Percentiles rank a stretch among this genome's conserved stretches.
Evolutionary conservation across 352 stramenopile species (phyloP).

Genomic region (Phytophthora aleatoria): DNA sequence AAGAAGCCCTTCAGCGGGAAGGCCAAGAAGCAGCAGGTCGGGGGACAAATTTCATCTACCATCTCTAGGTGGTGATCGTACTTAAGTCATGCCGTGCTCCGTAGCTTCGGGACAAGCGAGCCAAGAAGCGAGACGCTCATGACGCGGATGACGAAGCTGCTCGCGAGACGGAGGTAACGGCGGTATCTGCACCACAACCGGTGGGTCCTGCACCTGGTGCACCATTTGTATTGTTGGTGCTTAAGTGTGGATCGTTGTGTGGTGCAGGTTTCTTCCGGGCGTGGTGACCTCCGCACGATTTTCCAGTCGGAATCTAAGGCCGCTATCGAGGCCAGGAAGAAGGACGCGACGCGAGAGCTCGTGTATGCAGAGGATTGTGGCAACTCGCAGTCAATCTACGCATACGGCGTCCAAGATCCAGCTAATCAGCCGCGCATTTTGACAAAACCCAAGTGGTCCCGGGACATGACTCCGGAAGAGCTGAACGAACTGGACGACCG

Average conservation of each 20-base stretch:
- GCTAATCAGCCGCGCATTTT: slow-evolving; percentile 71
- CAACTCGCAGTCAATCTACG: slow-evolving; percentile 78
- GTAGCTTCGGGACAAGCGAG: slow-evolving; percentile 78
- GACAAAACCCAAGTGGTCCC: slow-evolving; percentile 63
- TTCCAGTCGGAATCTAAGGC: slow-evolving; percentile 67
- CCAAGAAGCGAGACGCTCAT: slow-evolving; percentile 51
- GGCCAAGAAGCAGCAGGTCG: slow-evolving; percentile 87
- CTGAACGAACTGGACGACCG: slow-evolving; percentile 56
- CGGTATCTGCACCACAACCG: slow-evolving; percentile 12
- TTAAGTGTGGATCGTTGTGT: not conserved
- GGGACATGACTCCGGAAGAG: slow-evolving; percentile 69
- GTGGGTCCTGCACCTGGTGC: slow-evolving; percentile 11
- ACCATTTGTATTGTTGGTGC: not conserved
- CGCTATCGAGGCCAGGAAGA: slow-evolving; percentile 67
- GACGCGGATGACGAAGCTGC: slow-evolving; percentile 28
- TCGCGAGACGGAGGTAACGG: not conserved
- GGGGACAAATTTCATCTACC: not conserved
- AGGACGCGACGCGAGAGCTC: slow-evolving; percentile 66
- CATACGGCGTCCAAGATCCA: slow-evolving; percentile 57
- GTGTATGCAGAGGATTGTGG: slow-evolving; percentile 63
- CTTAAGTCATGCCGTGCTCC: slow-evolving; percentile 7
- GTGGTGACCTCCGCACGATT: slow-evolving; percentile 68
- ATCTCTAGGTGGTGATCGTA: not conserved
- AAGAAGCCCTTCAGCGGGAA: slow-evolving; percentile 90
- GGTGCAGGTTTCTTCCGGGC: slow-evolving; percentile 31